phyloP scores from a whole-genome alignment of 148 eudicot genomes.

The Suaeda aralocaspica region DNA sequence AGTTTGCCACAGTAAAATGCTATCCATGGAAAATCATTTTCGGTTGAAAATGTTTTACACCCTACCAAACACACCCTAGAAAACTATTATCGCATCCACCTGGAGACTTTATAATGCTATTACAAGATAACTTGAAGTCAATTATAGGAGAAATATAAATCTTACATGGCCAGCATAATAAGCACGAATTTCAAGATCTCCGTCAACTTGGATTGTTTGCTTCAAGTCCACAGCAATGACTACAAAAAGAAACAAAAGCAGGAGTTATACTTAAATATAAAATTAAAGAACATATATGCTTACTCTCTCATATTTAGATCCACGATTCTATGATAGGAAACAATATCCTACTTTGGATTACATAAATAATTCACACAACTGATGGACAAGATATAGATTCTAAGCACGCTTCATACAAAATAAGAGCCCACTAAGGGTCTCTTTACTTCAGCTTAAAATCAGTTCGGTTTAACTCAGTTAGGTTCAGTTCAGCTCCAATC shows the following conservation, averaged over 20 bases:
- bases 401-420: conserved; percentile 1
- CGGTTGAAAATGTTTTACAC: no score
- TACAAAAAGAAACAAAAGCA: conserved; percentile 26
- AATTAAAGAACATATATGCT: neutral
- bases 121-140: neutral
- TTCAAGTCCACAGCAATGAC: conserved; percentile 83
- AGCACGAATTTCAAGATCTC: conserved; percentile 91
- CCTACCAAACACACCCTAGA: no score
- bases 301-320: neutral
- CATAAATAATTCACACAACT: neutral
- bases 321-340: neutral
- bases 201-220: conserved; percentile 81
- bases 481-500: no score
- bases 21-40: no score
- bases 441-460: no score
- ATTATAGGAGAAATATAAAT: conserved; percentile 3
- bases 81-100: neutral
- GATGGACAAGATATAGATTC: neutral
- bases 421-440: no score
- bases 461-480: no score
- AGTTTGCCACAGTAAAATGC: no score
- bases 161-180: conserved; percentile 98
- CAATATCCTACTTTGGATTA: neutral
- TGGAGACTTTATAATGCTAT: neutral
- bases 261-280: conserved; percentile 6